Evolutionary conservation across 768 basidiomycete species (phyloP), one percentile per base, ranked within the genome.

Genomic region (Tulasnella sp.): DNA sequence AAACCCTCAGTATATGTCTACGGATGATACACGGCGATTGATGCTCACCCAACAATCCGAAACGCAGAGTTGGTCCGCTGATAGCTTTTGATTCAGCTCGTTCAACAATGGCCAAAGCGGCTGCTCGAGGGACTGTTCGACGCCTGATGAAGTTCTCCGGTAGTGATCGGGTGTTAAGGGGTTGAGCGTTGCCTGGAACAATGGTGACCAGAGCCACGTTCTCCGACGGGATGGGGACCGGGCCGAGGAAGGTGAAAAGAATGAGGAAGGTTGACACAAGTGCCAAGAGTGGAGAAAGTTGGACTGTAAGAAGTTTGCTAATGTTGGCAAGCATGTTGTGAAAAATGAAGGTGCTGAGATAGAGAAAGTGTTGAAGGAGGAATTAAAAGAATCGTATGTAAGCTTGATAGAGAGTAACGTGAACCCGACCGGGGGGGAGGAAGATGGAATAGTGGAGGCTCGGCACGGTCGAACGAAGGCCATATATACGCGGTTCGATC

Each of bases 231-330:
- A 77, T 67, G 18, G 79, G 79, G 37, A 77, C 79, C 26, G 79
- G 79, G 11, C 70, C 44, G 20, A 79, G 51, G n/a, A 77, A 72
- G 6, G 79, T 77, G 70, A 79, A 71, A 20, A 77, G n/a, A 61
- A 77, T 71, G 48, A 79, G 79, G 79, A 77, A 37, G 35, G 72
- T 71, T 1, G 75, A 79, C 48, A 79, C 76, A 70, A 79, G 75
- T 37, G 79, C 61, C 76, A 79, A 40, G 46, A 79, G 55, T 26
- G 79, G 79, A 5, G 79, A 72, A 23, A 79, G 79, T n/a, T 79
- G 76, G 15, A 73, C 70, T 1, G 79, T 79, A 35, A 79, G 51
- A 20, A 79, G 76, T 37, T 74, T 77, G 67, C 75, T 79, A 51
- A 79, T 76, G 71, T 73, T 71, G 37, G 79, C 40, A 32, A 79